A percentile compares a stretch with the other conserved stretches of the same genome.
Conservation (phyloP, 371 early-diverging fungal species). For the Funneliformis caledonium region DNA sequence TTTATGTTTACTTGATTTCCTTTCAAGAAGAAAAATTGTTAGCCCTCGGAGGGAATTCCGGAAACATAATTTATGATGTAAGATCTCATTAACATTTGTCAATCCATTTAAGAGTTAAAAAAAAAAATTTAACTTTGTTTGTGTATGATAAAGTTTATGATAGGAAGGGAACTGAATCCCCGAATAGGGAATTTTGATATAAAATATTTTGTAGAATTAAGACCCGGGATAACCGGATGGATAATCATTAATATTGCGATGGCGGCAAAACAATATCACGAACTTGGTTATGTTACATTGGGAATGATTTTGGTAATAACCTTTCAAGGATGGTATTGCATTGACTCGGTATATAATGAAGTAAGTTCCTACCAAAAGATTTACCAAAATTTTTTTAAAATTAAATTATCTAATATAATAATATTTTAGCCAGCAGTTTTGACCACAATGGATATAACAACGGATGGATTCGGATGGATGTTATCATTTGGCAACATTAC, state of each 20-base stretch:
- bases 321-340: conserved; percentile 83
- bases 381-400: background rate
- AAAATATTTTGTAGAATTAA: conserved; percentile 91
- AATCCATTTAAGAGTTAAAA: background rate
- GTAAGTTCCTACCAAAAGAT: conserved; percentile 22
- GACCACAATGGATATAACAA: conserved; percentile 94
- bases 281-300: conserved; percentile 69
- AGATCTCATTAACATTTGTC: conserved; percentile 27
- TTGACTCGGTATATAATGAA: conserved; percentile 84
- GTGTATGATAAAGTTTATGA: conserved; percentile 60
- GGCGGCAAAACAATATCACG: conserved; percentile 77
- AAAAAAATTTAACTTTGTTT: background rate
- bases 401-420: background rate
- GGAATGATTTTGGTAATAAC: conserved; percentile 75
- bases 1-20: conserved; percentile 75
- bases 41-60: conserved; percentile 89
- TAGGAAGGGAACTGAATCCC: conserved; percentile 90
- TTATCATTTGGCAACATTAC: conserved; percentile 84
- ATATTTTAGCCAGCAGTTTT: conserved; percentile 69
- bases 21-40: conserved; percentile 67
- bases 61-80: conserved; percentile 86
- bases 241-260: conserved; percentile 73
- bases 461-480: conserved; percentile 96
- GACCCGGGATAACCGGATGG: conserved; percentile 90
- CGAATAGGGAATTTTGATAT: conserved; percentile 82